phyloP scores from a whole-genome alignment of 139 green algal species.

The Haematococcus sp. region DNA sequence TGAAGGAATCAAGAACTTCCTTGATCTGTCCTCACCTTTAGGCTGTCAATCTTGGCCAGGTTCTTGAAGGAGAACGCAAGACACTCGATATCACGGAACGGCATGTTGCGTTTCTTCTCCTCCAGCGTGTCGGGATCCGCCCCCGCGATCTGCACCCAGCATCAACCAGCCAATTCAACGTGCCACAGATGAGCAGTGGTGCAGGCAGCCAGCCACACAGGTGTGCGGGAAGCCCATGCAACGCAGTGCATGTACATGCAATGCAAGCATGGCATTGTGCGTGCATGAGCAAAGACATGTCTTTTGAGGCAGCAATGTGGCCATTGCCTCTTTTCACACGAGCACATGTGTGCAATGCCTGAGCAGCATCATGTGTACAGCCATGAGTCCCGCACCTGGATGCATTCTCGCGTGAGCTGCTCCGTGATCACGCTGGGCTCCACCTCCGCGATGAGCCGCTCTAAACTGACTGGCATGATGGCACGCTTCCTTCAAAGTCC shows the following conservation, averaged over 20 bases:
- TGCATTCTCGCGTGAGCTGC: slow-evolving; percentile 56
- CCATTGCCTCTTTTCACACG: too few relatives aligned
- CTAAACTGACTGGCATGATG: slow-evolving; percentile 47
- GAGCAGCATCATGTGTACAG: too few relatives aligned
- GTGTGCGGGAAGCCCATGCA: too few relatives aligned
- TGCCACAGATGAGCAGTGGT: too few relatives aligned
- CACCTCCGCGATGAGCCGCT: slow-evolving; percentile 56
- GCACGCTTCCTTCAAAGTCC: background rate
- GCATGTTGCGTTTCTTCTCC: slow-evolving; percentile 62
- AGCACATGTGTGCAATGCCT: too few relatives aligned
- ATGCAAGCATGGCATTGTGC: too few relatives aligned
- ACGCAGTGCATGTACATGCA: too few relatives aligned
- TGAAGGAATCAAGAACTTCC: too few relatives aligned
- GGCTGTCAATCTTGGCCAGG: slow-evolving; percentile 67
- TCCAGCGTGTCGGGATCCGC: slow-evolving; percentile 44
- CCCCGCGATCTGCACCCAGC: slow-evolving; percentile 33
- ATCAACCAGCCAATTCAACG: too few relatives aligned
- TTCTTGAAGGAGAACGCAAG: slow-evolving; percentile 73
- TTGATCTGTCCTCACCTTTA: slow-evolving; percentile 38
- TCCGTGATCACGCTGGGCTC: slow-evolving; percentile 68
- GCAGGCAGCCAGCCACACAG: too few relatives aligned
- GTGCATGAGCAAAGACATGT: too few relatives aligned
- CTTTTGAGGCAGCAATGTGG: too few relatives aligned
- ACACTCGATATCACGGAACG: slow-evolving; percentile 56
- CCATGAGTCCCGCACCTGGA: slow-evolving; percentile 45